These are phyloP conservation scores for Endotrypanum monterogeii DNA, from an alignment of 208 protist genomes.

Conservation along the genomic window DNA sequence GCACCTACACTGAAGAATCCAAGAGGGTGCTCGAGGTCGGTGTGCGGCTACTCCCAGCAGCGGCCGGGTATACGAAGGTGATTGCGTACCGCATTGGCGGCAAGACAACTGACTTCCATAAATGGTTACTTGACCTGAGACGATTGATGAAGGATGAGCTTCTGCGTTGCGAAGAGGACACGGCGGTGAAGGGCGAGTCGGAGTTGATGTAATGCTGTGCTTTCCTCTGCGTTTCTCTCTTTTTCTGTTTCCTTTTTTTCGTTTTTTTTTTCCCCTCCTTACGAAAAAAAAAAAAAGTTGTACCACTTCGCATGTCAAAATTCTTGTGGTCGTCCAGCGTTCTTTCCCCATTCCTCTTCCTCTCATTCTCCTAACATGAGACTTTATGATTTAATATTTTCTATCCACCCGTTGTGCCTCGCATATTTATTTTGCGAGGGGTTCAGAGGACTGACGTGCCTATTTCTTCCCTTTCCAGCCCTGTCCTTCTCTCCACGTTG, in stretches of 20 bases:
- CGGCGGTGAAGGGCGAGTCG: slow-evolving; percentile 73
- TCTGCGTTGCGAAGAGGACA: slow-evolving; percentile 85
- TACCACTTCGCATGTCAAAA: background rate
- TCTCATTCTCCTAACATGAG: no score
- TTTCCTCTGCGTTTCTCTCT: no score
- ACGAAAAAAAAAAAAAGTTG: no score
- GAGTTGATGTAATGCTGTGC: slow-evolving; percentile 77
- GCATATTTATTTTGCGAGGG: background rate
- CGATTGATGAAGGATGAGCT: slow-evolving; percentile 79
- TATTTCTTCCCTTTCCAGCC: no score
- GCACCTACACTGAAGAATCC: slow-evolving; percentile 43
- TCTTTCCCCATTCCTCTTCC: background rate
- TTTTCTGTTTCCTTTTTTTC: background rate
- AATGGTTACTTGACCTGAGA: slow-evolving; percentile 79
- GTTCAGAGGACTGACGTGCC: no score
- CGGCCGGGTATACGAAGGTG: slow-evolving; percentile 81
- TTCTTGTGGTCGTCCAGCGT: background rate
- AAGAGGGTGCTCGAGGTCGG: slow-evolving; percentile 76
- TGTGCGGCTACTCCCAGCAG: slow-evolving; percentile 64
- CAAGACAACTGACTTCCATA: slow-evolving; percentile 80
- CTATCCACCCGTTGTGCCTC: background rate
- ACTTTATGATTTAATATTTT: no score
- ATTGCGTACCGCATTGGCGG: slow-evolving; percentile 83
- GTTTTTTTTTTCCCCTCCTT: no score
- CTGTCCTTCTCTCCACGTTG: no score